Conservation (phyloP, 495 filamentous ascomycete genomes). For the Cercophora samala region DNA sequence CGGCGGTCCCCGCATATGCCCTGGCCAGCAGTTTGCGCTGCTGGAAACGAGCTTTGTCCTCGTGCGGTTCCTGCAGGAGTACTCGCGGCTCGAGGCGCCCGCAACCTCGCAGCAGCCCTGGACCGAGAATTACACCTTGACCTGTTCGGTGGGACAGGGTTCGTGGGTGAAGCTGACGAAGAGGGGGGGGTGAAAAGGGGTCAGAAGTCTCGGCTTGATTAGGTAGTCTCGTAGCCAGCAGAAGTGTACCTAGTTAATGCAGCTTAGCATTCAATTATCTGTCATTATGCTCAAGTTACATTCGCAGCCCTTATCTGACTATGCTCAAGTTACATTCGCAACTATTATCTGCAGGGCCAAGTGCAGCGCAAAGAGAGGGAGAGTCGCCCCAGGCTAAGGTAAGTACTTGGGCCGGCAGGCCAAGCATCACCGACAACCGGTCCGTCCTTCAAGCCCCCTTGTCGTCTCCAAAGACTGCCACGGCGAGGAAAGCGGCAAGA, state of each 20-base stretch:
- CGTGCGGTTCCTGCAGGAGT: neutral
- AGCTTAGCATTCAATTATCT: neutral
- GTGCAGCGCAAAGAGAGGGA: neutral
- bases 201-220: neutral
- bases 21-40: conserved; percentile 56
- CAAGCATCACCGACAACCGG: neutral
- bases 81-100: neutral
- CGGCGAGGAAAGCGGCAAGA: neutral
- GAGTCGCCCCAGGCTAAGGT: neutral
- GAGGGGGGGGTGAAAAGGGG: neutral
- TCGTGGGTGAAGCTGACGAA: neutral
- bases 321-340: too few relatives aligned
- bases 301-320: neutral
- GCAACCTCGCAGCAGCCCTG: neutral
- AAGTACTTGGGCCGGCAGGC: neutral
- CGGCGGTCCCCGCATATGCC: conserved; percentile 62
- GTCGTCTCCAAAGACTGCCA: neutral
- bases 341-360: neutral
- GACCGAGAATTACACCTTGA: neutral
- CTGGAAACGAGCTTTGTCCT: neutral
- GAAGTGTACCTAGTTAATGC: neutral
- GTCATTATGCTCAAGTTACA: neutral
- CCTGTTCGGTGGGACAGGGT: neutral
- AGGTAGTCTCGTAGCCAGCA: neutral
- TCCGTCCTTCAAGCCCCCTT: neutral